phyloP scores from a whole-genome alignment of 1,284 basidiomycete species.

The Tylopilus sp. region DNA sequence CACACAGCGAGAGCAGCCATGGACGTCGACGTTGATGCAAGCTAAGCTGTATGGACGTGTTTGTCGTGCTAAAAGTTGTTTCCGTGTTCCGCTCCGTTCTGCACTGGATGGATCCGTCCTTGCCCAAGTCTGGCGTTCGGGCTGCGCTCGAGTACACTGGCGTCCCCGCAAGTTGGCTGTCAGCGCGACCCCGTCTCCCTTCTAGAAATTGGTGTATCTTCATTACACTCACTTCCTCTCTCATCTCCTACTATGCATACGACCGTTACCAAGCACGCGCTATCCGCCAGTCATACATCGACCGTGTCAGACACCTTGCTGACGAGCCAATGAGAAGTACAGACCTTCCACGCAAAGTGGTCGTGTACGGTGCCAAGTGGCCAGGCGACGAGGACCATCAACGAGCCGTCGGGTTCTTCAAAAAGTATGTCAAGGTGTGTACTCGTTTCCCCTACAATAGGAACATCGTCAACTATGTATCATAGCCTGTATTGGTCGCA shows the following conservation, averaged over 20 bases:
- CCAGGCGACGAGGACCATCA: slow-evolving; percentile 93
- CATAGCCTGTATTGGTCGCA: slow-evolving; percentile 86
- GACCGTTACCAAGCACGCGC: slow-evolving; percentile 76
- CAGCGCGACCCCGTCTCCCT: slow-evolving; percentile 74
- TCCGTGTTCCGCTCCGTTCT: slow-evolving; percentile 25
- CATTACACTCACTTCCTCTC: slow-evolving; percentile 65
- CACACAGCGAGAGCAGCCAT: slow-evolving; percentile 63
- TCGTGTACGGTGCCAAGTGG: slow-evolving; percentile 85
- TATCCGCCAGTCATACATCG: slow-evolving; percentile 75
- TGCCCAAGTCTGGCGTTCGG: slow-evolving; percentile 43
- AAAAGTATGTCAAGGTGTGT: slow-evolving; percentile 91
- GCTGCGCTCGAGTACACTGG: slow-evolving; percentile 59
- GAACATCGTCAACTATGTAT: slow-evolving; percentile 3
- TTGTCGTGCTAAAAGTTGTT: slow-evolving; percentile 22
- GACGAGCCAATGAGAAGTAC: slow-evolving; percentile 63
- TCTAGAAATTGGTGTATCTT: slow-evolving; percentile 95
- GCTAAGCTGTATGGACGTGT: slow-evolving; percentile 21
- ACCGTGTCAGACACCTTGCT: slow-evolving; percentile 73
- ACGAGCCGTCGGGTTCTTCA: slow-evolving; percentile 81
- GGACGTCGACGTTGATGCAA: background rate
- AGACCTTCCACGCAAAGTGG: slow-evolving; percentile 76
- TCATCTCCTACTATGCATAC: slow-evolving; percentile 75
- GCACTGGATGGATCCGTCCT: slow-evolving; percentile 7
- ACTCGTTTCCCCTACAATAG: slow-evolving; percentile 1
- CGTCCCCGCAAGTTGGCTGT: slow-evolving; percentile 68